Conservation (phyloP, 768 basidiomycete species). For the Mycena maculata region DNA sequence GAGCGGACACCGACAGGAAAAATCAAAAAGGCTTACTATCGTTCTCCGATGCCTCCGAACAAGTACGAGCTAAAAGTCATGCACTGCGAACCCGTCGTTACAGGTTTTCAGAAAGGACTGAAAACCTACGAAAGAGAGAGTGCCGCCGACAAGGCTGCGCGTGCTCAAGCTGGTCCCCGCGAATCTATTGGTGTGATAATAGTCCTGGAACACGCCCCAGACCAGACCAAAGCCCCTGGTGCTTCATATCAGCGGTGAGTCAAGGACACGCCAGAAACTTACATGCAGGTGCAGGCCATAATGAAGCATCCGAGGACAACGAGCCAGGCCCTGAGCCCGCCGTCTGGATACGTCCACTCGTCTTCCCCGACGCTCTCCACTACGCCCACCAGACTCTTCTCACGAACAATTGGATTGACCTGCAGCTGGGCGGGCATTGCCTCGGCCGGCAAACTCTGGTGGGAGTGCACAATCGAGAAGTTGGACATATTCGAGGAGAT, state of each 20-base stretch:
- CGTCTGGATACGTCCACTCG: conserved; percentile 44
- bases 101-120: background rate
- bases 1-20: background rate
- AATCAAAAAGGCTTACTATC: conserved; percentile 41
- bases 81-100: conserved; percentile 28
- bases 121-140: conserved; percentile 36
- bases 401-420: background rate
- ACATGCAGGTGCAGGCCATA: conserved; percentile 44
- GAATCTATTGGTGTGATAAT: conserved; percentile 41
- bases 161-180: conserved; percentile 33
- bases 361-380: background rate
- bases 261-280: conserved; percentile 9
- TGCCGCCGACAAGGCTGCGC: conserved; percentile 39
- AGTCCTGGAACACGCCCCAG: conserved; percentile 48
- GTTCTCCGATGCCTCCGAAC: conserved; percentile 46
- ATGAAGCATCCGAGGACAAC: conserved; percentile 47
- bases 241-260: background rate
- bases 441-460: conserved; percentile 28
- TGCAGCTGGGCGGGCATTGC: conserved; percentile 27
- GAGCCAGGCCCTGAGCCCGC: conserved; percentile 44
- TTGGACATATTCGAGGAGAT: conserved; percentile 26
- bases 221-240: conserved; percentile 37
- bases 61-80: conserved; percentile 43
- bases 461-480: conserved; percentile 21
- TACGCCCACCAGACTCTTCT: conserved; percentile 25